Evolutionary conservation across 495 filamentous ascomycete genomes (phyloP), one percentile per base, ranked within the genome.

Genomic region (Echria macrotheca): DNA sequence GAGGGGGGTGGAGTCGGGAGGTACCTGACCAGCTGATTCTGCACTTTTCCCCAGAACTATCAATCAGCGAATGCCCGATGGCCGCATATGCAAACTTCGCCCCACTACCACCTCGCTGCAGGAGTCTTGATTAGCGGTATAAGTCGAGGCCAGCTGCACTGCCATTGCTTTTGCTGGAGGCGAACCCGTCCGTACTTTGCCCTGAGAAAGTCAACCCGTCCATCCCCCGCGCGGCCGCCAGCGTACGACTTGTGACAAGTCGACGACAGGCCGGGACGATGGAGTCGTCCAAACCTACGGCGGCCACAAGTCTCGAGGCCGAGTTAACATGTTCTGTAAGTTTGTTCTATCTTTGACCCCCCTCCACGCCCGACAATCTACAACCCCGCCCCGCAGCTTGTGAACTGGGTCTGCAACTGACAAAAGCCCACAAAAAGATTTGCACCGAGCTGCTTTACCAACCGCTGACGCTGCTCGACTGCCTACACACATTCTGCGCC

Each of bases 371-470:
- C 29, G 18, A 12, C 17, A 11, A 19, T 17, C 31, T 14, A 14
- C 25, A 19, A 17, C 21, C 18, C 10, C 17, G 31, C 22, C 35
- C 28, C 23, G 6, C 14, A 6, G 6, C 5, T n/a, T 4, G 4
- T 10, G 4, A 31, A 31, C n/a, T 6, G 11, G 9, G 21, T 9
- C 18, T 4, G 2, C 0, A 11, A 35, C 29, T 47, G n/a, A 36
- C 29, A 11, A 5, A 15, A 1, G n/a, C 17, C 3, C 24, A 4
- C 11, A 32, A 37, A 21, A 54, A 96, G 91, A 96, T 98, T 56
- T 98, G 93, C 69, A 91, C 91, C 50, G 93, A 98, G 61, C 75
- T 97, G 44, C 86, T 98, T 52, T 95, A 88, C 72, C 87, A 96
- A 64, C 93, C 93, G 15, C 81, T 97, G 50, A 96, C 91, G 24